These are phyloP conservation scores for Salvia hispanica DNA, from an alignment of 257 asterid genomes.

Conservation along the genomic window DNA sequence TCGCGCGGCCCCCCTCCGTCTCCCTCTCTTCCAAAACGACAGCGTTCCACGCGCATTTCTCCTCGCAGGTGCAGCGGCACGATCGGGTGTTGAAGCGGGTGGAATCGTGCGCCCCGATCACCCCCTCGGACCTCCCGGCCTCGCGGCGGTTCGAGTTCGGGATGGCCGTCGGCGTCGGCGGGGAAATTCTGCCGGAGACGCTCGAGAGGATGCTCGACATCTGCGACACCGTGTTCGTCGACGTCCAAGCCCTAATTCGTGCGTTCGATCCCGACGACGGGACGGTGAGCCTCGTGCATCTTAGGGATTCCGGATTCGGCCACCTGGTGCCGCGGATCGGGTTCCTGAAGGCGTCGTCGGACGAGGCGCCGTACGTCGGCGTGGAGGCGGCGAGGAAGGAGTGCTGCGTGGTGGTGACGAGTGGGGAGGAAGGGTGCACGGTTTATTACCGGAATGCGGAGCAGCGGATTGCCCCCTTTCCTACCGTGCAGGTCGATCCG, in stretches of 20 bases:
- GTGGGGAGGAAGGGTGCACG: slow-evolving; percentile 87
- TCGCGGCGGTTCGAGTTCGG: slow-evolving; percentile 63
- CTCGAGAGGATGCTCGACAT: slow-evolving; percentile 69
- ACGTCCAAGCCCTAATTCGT: slow-evolving; percentile 79
- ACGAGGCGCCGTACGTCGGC: slow-evolving; percentile 74
- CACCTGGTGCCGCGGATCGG: slow-evolving; percentile 60
- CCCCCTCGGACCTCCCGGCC: slow-evolving; percentile 62
- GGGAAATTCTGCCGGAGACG: slow-evolving; percentile 82
- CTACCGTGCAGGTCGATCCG: slow-evolving; percentile 82
- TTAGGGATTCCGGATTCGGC: slow-evolving; percentile 66
- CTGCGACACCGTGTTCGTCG: slow-evolving; percentile 78
- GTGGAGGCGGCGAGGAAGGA: slow-evolving; percentile 64
- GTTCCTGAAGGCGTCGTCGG: slow-evolving; percentile 79
- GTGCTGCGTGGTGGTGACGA: slow-evolving; percentile 88
- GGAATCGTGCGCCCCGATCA: slow-evolving; percentile 61
- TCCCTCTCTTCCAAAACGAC: slow-evolving; percentile 57
- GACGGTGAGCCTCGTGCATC: slow-evolving; percentile 54
- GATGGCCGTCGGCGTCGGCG: slow-evolving; percentile 90
- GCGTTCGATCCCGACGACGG: slow-evolving; percentile 71
- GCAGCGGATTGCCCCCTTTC: slow-evolving; percentile 71
- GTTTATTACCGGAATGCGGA: slow-evolving; percentile 55
- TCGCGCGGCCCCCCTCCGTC: slow-evolving; percentile 50
- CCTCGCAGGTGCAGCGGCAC: slow-evolving; percentile 60
- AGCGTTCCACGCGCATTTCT: slow-evolving; percentile 75
- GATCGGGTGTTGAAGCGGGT: slow-evolving; percentile 81